Evolutionary conservation across 176 grass and related monocot genomes (phyloP).

Genomic region (Cenchrus purpureus): DNA sequence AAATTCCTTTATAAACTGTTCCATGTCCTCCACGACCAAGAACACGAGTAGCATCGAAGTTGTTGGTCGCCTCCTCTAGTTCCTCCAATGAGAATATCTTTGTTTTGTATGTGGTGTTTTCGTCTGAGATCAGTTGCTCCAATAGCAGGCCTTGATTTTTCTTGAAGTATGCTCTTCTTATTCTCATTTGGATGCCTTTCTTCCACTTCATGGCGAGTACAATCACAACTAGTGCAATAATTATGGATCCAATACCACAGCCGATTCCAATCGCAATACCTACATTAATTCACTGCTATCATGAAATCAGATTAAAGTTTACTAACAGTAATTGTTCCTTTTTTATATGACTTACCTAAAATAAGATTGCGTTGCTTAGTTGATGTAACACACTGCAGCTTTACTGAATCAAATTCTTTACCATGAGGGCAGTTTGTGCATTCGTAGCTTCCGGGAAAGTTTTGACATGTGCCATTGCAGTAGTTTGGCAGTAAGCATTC

Average conservation of each 20-base stretch:
- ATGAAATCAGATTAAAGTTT: not conserved
- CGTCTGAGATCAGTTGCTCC: no score
- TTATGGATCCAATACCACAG: conserved; percentile 16
- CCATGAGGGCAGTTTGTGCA: not conserved
- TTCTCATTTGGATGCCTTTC: conserved; percentile 20
- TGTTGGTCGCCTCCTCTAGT: no score
- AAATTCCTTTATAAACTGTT: no score
- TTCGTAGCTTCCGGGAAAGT: not conserved
- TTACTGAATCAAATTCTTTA: not conserved
- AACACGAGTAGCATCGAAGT: no score
- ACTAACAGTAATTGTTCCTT: not conserved
- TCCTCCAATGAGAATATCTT: no score
- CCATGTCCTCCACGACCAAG: no score
- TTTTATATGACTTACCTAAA: not conserved
- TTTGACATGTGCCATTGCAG: conserved; percentile 25
- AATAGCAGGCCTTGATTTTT: no score
- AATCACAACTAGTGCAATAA: not conserved
- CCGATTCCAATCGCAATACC: conserved; percentile 20
- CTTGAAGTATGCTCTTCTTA: not conserved
- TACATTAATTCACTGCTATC: not conserved
- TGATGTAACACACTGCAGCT: not conserved
- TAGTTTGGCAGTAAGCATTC: conserved; percentile 12
- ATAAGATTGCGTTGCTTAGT: not conserved
- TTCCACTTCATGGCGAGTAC: conserved; percentile 15
- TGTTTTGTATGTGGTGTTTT: no score